Evolutionary conservation across 306 rosid genomes (phyloP).

Genomic region (Begonia masoniana): DNA sequence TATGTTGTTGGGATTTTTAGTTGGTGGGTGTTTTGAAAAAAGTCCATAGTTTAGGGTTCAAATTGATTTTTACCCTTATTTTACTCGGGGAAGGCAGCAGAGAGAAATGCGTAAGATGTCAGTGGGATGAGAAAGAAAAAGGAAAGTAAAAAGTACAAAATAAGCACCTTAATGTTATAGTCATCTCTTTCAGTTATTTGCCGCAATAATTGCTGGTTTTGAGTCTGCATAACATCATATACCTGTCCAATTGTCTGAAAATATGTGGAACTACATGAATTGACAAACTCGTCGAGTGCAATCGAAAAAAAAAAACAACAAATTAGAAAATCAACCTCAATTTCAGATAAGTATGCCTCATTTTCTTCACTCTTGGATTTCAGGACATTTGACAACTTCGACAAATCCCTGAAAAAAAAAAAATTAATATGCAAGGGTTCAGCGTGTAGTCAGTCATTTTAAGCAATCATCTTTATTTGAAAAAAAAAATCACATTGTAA

Average conservation of each 20-base stretch:
- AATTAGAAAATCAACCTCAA: constrained; percentile 54
- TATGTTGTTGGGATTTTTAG: too few relatives aligned
- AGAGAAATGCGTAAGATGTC: too few relatives aligned
- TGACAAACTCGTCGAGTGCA: too few relatives aligned
- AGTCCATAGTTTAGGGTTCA: too few relatives aligned
- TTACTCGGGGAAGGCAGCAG: too few relatives aligned
- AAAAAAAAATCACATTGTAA: too few relatives aligned
- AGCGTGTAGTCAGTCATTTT: too few relatives aligned
- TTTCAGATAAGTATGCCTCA: constrained; percentile 90
- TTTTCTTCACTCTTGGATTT: constrained; percentile 81
- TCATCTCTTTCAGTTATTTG: constrained; percentile 97
- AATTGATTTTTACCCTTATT: too few relatives aligned
- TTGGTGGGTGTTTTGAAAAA: too few relatives aligned
- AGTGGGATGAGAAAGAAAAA: background rate
- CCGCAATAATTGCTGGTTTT: constrained; percentile 92
- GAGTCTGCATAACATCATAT: constrained; percentile 94
- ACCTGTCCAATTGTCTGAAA: constrained; percentile 93
- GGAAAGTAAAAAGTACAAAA: background rate
- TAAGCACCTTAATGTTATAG: constrained; percentile 82
- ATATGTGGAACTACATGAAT: constrained; percentile 5
- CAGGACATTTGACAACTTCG: constrained; percentile 35
- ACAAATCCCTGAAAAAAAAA: constrained; percentile 56
- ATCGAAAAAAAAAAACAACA: background rate
- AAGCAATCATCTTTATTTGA: too few relatives aligned
- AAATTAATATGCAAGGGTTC: too few relatives aligned